These are phyloP conservation scores for Myrmaecium sp. DNA, from an alignment of 2,329 filamentous ascomycete species.

Conservation along the genomic window DNA sequence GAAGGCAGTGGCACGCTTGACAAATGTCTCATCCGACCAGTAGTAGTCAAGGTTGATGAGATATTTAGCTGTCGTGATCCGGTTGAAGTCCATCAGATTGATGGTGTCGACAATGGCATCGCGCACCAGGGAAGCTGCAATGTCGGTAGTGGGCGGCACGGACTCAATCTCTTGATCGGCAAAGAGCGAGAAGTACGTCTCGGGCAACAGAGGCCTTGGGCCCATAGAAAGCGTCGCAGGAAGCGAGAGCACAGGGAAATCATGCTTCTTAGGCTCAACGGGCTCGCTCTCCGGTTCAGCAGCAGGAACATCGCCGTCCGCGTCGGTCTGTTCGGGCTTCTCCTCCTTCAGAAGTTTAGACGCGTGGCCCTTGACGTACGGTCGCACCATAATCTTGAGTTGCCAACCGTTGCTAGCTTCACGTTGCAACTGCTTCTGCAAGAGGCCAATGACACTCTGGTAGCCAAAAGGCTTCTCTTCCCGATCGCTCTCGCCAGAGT, in stretches of 20 bases:
- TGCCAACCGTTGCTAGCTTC: constrained; percentile 64
- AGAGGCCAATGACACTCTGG: constrained; percentile 58
- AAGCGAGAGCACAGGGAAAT: constrained; percentile 58
- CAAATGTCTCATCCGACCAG: constrained; percentile 76
- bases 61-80: constrained; percentile 70
- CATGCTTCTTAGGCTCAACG: constrained; percentile 49
- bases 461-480: constrained; percentile 45
- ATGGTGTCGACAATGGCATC: constrained; percentile 84
- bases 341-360: constrained; percentile 11
- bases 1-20: constrained; percentile 83
- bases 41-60: constrained; percentile 91
- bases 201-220: constrained; percentile 65
- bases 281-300: no score
- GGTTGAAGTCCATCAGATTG: constrained; percentile 85
- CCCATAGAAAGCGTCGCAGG: constrained; percentile 63
- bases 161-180: constrained; percentile 73
- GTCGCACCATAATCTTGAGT: constrained; percentile 44
- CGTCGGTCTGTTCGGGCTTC: constrained; percentile 37
- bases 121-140: constrained; percentile 68
- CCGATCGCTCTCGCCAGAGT: constrained; percentile 39
- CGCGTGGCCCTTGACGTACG: no score
- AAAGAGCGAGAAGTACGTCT: constrained; percentile 89
- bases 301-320: constrained; percentile 37
- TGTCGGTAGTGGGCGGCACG: constrained; percentile 58
- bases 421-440: constrained; percentile 70